Conservation (phyloP, 495 filamentous ascomycete genomes). For the Penicillium lividum region DNA sequence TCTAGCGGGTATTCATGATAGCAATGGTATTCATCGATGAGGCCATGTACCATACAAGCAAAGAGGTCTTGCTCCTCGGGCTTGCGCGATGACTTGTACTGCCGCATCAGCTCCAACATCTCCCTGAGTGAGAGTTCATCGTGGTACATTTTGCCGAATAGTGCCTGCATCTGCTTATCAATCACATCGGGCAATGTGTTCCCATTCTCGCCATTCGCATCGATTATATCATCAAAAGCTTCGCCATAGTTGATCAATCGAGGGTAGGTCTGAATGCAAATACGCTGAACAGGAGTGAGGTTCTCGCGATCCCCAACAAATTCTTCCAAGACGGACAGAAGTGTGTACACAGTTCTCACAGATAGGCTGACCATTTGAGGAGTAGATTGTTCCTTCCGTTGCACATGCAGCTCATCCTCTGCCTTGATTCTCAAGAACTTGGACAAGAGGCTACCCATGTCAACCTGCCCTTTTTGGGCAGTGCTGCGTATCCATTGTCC, state of each 20-base stretch:
- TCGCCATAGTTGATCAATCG: conserved; percentile 95
- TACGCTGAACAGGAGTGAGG: conserved; percentile 68
- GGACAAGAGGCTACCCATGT: conserved; percentile 63
- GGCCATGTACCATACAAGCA: conserved; percentile 95
- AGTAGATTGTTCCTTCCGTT: conserved; percentile 59
- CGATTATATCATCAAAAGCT: conserved; percentile 84
- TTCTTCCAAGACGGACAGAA: conserved; percentile 78
- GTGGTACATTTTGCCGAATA: conserved; percentile 95
- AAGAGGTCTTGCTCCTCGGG: conserved; percentile 89
- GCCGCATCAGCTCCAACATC: conserved; percentile 76
- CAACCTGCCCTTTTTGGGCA: conserved; percentile 53
- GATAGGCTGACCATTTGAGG: conserved; percentile 71
- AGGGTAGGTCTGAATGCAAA: conserved; percentile 91
- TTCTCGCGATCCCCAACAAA: conserved; percentile 57
- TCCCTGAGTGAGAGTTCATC: conserved; percentile 77
- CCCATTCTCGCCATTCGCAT: conserved; percentile 74
- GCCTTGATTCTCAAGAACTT: conserved; percentile 83
- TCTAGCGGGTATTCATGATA: conserved; percentile 93
- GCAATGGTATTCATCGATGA: conserved; percentile 96
- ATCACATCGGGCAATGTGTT: conserved; percentile 77
- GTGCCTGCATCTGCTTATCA: conserved; percentile 89
- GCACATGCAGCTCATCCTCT: conserved; percentile 71
- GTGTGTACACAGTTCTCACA: conserved; percentile 78
- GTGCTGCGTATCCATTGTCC: conserved; percentile 76
- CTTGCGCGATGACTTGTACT: conserved; percentile 82